These are phyloP conservation scores for Singerocomus inundabilis DNA, from an alignment of 1,284 basidiomycete species.

Conservation along the genomic window DNA sequence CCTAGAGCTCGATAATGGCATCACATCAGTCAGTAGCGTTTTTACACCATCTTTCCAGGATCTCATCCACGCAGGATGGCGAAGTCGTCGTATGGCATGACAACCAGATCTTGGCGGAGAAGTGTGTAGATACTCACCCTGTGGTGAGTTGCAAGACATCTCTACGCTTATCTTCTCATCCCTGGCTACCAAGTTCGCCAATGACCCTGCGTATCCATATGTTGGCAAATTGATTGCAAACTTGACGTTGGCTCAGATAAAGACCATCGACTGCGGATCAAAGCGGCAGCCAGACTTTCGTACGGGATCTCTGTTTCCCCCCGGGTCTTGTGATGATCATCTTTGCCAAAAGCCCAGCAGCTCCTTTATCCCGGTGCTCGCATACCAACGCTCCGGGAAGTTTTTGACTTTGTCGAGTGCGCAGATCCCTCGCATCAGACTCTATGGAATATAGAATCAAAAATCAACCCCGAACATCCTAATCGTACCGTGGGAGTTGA, in stretches of 20 bases:
- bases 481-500: conserved; percentile 59
- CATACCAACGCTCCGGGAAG: conserved; percentile 69
- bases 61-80: conserved; percentile 52
- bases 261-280: conserved; percentile 79
- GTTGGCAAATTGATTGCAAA: conserved; percentile 75
- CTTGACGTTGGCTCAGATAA: conserved; percentile 73
- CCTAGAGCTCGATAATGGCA: conserved; percentile 75
- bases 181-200: conserved; percentile 38
- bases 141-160: conserved; percentile 40
- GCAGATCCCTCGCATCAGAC: conserved; percentile 60
- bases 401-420: conserved; percentile 74
- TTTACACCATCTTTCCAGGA: not conserved
- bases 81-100: conserved; percentile 80
- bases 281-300: conserved; percentile 60
- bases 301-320: conserved; percentile 32
- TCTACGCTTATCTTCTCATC: conserved; percentile 4
- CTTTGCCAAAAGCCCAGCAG: conserved; percentile 50
- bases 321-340: conserved; percentile 7
- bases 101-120: conserved; percentile 56
- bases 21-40: conserved; percentile 54
- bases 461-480: conserved; percentile 59
- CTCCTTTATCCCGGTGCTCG: conserved; percentile 63
- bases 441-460: conserved; percentile 79
- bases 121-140: conserved; percentile 67
- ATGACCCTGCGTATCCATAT: conserved; percentile 65